Conservation (phyloP, 306 rosid genomes). For the Rosa chinensis region DNA sequence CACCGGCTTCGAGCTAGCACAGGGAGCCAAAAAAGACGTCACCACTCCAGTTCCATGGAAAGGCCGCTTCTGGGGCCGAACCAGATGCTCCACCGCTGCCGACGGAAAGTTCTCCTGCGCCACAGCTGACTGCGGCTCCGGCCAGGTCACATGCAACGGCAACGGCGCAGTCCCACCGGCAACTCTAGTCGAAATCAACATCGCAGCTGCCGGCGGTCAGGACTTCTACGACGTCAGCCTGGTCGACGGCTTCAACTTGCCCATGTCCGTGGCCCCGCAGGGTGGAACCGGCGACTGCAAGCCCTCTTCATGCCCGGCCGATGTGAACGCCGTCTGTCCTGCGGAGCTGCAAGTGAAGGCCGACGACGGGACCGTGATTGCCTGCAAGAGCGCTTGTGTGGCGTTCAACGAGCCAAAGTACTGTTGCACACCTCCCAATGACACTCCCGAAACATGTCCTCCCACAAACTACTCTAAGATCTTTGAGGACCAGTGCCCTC, state of each 20-base stretch:
- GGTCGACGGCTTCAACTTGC: slow-evolving; percentile 73
- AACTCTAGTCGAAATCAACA: slow-evolving; percentile 39
- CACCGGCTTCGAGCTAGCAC: slow-evolving; percentile 47
- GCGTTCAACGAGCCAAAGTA: slow-evolving; percentile 41
- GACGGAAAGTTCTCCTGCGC: slow-evolving; percentile 43
- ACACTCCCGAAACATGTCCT: slow-evolving; percentile 27
- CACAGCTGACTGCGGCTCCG: slow-evolving; percentile 61
- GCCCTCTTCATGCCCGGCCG: slow-evolving; percentile 24
- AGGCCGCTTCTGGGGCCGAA: slow-evolving; percentile 58
- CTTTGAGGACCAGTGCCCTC: slow-evolving; percentile 57
- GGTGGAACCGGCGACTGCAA: slow-evolving; percentile 44
- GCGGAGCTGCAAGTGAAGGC: slow-evolving; percentile 31
- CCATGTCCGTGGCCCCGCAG: slow-evolving; percentile 38
- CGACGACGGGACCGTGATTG: slow-evolving; percentile 36
- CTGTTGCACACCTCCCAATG: slow-evolving; percentile 47
- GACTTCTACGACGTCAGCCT: slow-evolving; percentile 66
- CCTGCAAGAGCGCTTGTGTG: slow-evolving; percentile 71
- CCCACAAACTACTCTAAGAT: slow-evolving; percentile 43
- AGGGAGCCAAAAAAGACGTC: slow-evolving; percentile 26
- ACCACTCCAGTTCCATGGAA: slow-evolving; percentile 53
- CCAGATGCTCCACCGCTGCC: slow-evolving; percentile 39
- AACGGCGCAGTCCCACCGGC: slow-evolving; percentile 57
- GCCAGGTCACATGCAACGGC: slow-evolving; percentile 59
- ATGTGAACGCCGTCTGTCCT: slow-evolving; percentile 44
- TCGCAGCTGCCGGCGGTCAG: slow-evolving; percentile 37